Evolutionary conservation across 2,329 filamentous ascomycete species (phyloP).

Genomic region (Elsinoe necatrix): DNA sequence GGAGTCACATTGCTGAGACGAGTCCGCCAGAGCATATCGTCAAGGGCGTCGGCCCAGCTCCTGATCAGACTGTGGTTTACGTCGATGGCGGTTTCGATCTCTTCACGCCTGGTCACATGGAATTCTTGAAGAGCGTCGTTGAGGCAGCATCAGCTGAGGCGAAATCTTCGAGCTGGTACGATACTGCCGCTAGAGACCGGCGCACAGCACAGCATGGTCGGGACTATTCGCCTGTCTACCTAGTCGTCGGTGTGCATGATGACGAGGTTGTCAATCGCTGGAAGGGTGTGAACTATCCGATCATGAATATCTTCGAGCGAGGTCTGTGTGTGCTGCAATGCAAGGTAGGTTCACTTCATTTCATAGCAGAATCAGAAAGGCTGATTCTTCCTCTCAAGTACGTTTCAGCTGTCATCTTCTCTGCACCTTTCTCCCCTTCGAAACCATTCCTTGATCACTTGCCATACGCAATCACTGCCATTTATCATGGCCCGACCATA

Average conservation of each 20-base stretch:
- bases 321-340: conserved; percentile 94
- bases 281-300: conserved; percentile 97
- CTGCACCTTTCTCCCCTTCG: conserved; percentile 80
- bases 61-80: conserved; percentile 81
- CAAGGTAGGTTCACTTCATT: conserved; percentile 49
- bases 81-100: conserved; percentile 96
- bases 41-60: conserved; percentile 59
- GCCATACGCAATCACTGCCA: conserved; percentile 52
- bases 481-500: conserved; percentile 93
- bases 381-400: conserved; percentile 48
- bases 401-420: conserved; percentile 79
- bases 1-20: conserved; percentile 42
- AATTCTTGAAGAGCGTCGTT: conserved; percentile 75
- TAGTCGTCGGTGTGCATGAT: conserved; percentile 91
- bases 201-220: conserved; percentile 54
- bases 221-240: conserved; percentile 73
- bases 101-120: conserved; percentile 94
- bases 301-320: conserved; percentile 98
- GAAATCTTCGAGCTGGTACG: conserved; percentile 63
- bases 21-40: conserved; percentile 48
- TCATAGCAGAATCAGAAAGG: conserved; percentile 20
- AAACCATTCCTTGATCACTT: conserved; percentile 55
- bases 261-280: conserved; percentile 91
- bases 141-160: conserved; percentile 64
- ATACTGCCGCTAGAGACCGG: conserved; percentile 53